Conservation (phyloP, 768 basidiomycete species). For the Leccinum pellstonianum region DNA sequence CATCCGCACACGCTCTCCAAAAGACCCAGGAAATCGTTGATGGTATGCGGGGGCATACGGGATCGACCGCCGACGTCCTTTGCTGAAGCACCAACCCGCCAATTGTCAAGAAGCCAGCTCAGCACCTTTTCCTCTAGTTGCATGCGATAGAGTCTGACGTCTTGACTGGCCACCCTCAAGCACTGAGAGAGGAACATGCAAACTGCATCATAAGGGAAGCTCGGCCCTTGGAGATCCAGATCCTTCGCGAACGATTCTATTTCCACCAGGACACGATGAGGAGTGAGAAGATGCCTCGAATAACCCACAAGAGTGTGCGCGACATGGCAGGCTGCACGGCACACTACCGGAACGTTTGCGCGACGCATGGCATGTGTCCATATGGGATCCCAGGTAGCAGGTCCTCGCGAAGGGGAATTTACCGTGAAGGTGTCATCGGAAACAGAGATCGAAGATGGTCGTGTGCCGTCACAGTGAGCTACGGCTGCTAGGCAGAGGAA, state of each 20-base stretch:
- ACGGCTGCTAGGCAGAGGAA: slow-evolving; percentile 80
- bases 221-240: slow-evolving; percentile 87
- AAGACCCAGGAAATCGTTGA: slow-evolving; percentile 61
- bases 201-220: slow-evolving; percentile 85
- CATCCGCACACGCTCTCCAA: slow-evolving; percentile 65
- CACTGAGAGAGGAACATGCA: slow-evolving; percentile 76
- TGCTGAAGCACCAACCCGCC: slow-evolving; percentile 49
- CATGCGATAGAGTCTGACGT: slow-evolving; percentile 80
- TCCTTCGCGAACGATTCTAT: slow-evolving; percentile 80
- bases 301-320: slow-evolving; percentile 53
- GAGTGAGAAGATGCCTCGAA: slow-evolving; percentile 45
- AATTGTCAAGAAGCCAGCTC: slow-evolving; percentile 75
- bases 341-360: slow-evolving; percentile 62
- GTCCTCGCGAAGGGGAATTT: slow-evolving; percentile 11
- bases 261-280: slow-evolving; percentile 62
- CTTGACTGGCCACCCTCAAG: slow-evolving; percentile 70
- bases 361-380: slow-evolving; percentile 85
- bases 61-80: slow-evolving; percentile 36
- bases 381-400: slow-evolving; percentile 69
- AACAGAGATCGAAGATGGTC: slow-evolving; percentile 4
- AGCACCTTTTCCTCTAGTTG: slow-evolving; percentile 85
- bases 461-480: slow-evolving; percentile 46
- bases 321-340: slow-evolving; percentile 76
- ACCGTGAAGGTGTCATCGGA: neutral
- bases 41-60: slow-evolving; percentile 50